Evolutionary conservation across 169 alveolate genomes (phyloP), one percentile per base, ranked within the genome.

Genomic region (Cytauxzoon felis): DNA sequence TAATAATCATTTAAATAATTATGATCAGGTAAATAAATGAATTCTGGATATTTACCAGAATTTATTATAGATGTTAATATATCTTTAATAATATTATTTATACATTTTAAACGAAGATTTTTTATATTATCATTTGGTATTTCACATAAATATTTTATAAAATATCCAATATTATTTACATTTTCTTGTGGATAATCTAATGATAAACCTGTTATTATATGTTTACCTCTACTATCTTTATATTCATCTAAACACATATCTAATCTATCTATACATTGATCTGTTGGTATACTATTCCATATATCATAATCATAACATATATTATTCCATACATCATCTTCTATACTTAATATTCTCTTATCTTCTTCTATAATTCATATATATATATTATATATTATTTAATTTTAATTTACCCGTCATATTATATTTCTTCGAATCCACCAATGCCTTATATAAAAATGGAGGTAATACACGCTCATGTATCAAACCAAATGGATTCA

Each of bases 391-490:
- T 38, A 38, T 13, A 38, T 13, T 38, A 11, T 13, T 38, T 38
- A 11, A 11, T 13, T 13, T 38, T 13, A 11, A 11, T 16, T 50
- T 50, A 50, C 60, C 60, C 34, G 60, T 21, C 16, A 50, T 16
- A 3, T 50, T 36, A 19, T 45, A 59, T 59, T 16, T 63, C 54
- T 43, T 29, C 21, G 24, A 24, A 19, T 41, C 18, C 21, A 49
- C 13, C 19, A 63, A 5, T 26, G 75, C 13, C 23, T 47, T 27
- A 5, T 18, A 47, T 53, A 63, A 34, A 53, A 34, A 63, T 18
- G 75, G 75, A 51, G 75, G 75, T 18, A 63, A 19, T n/a, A 63
- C 71, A 27, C 32, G 36, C 18, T 63, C 63, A 24, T 63, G 27
- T 16, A 63, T 47, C 7, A 63, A 32, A 2, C 42, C 13, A 24